Conservation (phyloP, 2,329 filamentous ascomycete species). For the Kalmusia sp. region DNA sequence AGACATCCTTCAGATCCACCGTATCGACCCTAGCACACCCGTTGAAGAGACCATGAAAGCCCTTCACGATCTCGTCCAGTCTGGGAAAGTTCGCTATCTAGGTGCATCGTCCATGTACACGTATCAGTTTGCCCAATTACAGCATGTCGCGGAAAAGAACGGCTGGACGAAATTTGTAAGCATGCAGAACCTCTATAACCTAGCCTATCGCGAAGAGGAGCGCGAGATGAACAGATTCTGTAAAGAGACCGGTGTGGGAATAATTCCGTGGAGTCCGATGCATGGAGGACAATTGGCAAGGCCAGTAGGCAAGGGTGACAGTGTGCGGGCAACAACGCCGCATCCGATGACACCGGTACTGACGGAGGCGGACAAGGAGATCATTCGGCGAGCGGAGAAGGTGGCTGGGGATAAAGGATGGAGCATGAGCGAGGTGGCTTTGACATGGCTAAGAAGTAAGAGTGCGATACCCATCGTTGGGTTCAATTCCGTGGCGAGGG, state of each 20-base stretch:
- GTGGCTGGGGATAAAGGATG: constrained; percentile 52
- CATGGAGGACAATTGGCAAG: constrained; percentile 49
- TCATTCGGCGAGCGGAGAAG: constrained; percentile 55
- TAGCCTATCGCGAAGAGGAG: constrained; percentile 55
- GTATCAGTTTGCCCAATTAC: constrained; percentile 53
- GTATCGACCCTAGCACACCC: constrained; percentile 59
- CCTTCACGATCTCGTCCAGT: constrained; percentile 62
- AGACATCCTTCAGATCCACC: constrained; percentile 66
- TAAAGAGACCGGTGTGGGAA: constrained; percentile 25
- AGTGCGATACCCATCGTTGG: constrained; percentile 47
- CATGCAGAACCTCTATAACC: constrained; percentile 55
- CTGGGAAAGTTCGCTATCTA: constrained; percentile 57
- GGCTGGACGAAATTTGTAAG: constrained; percentile 53
- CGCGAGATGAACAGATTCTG: constrained; percentile 35
- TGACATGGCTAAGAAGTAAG: constrained; percentile 46
- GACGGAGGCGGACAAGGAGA: constrained; percentile 46
- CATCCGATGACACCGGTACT: constrained; percentile 34
- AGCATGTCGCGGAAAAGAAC: constrained; percentile 49
- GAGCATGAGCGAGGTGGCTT: constrained; percentile 49
- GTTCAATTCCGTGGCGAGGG: constrained; percentile 42
- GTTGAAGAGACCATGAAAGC: constrained; percentile 66
- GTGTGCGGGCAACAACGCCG: constrained; percentile 23
- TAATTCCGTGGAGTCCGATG: constrained; percentile 36
- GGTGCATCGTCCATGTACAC: constrained; percentile 44
- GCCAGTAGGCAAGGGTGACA: constrained; percentile 34